Evolutionary conservation across 345 rosid species (phyloP), one percentile per base, ranked within the genome.

Genomic region (Citrus mangshanensis): DNA sequence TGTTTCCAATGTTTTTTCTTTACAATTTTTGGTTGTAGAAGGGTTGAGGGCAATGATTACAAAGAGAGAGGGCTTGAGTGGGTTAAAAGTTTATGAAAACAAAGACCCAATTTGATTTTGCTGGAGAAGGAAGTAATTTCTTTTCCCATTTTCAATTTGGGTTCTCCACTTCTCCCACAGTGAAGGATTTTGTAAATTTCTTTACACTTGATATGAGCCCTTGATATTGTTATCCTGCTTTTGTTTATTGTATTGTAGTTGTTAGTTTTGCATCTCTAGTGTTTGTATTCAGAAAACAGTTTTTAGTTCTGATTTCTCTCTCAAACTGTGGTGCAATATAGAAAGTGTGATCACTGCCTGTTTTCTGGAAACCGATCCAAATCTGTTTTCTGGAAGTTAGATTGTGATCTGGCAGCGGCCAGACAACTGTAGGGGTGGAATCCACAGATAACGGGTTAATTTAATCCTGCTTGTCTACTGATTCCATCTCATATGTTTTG

Each of bases 41-140:
- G 67, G 4, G 3, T 24, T 13, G 22, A 12, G 85, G 88, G 91
- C 86, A 34, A 54, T 89, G 91, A 86, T 89, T 86, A 80, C 37
- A 84, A 80, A 75, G 91, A 88, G 93, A 88, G 93, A 88, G 89
- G 89, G 89, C 89, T 86, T 40, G 87, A 89, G 89, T 83, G 89
- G 88, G 79, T 37, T 68, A 59, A 9, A 34, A n/a, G 5, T 28
- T n/a, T 56, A 40, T 59, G 35, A 62, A 27, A 35, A 34, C 49
- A 30, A 69, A 77, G 63, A 54, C 83, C 77, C 78, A 25, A 2
- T 30, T 68, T 40, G 74, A 72, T 71, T 75, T 70, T 25, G 38
- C 71, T 19, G 54, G 67, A 18, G 28, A 68, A 73, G 21, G 7
- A 16, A 54, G 6, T 30, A 5, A 24, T 14, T 56, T 35, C 38